Conservation (phyloP, 495 filamentous ascomycete species). For the Hamigera avellanea region DNA sequence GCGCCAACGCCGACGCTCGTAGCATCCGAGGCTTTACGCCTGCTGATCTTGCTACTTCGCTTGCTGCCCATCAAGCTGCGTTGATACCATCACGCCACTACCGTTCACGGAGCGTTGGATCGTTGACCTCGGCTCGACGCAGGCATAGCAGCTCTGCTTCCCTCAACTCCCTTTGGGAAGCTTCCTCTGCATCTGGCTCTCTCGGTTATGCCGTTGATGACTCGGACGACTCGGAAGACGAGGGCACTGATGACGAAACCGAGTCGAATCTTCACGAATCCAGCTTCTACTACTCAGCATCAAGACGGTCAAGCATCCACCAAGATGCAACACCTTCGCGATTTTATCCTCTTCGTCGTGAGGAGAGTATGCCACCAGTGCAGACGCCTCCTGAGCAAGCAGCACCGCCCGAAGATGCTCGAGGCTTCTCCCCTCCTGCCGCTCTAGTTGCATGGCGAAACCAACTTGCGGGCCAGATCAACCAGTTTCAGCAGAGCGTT, state of each 20-base stretch:
- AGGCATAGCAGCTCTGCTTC: constrained; percentile 57
- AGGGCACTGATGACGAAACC: constrained; percentile 25
- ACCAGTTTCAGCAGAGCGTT: constrained; percentile 66
- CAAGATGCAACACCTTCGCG: constrained; percentile 21
- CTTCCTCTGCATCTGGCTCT: constrained; percentile 30
- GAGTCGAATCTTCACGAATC: constrained; percentile 23
- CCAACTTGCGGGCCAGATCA: constrained; percentile 64
- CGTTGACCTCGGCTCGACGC: constrained; percentile 39
- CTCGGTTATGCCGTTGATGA: constrained; percentile 33
- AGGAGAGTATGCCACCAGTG: constrained; percentile 10
- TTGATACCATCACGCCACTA: constrained; percentile 40
- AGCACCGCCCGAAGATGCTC: constrained; percentile 17
- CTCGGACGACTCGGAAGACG: constrained; percentile 28
- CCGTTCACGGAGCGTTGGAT: constrained; percentile 48
- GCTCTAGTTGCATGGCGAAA: constrained; percentile 65
- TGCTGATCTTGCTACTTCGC: constrained; percentile 57
- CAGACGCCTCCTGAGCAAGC: constrained; percentile 14
- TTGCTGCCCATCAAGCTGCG: constrained; percentile 43
- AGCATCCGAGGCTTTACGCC: constrained; percentile 62
- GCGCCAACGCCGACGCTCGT: constrained; percentile 59
- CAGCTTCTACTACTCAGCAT: constrained; percentile 28
- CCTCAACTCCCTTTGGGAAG: constrained; percentile 49
- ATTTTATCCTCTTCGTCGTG: constrained; percentile 12
- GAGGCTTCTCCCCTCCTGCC: constrained; percentile 42
- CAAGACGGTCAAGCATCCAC: constrained; percentile 32